phyloP scores from a whole-genome alignment of 148 eudicot genomes.

The Salicornia ramosissima region DNA sequence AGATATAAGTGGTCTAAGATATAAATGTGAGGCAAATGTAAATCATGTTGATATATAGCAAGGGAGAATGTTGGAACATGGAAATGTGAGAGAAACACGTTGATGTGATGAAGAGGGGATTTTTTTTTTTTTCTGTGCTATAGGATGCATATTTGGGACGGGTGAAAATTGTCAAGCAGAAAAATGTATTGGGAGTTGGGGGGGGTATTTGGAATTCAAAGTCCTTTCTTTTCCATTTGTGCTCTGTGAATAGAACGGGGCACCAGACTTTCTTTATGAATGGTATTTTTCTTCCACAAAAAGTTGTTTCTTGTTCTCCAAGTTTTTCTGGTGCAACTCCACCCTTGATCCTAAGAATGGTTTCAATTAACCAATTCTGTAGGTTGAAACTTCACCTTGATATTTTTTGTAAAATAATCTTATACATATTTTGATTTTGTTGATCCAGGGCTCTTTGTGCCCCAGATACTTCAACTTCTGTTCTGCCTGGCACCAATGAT shows the following conservation, averaged over 20 bases:
- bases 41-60: too few species aligned
- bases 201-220: neutral
- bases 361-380: neutral
- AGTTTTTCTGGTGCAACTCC: too few species aligned
- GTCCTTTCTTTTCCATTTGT: neutral
- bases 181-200: neutral
- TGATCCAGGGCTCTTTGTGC: constrained; percentile 42
- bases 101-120: neutral
- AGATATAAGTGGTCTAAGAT: too few species aligned
- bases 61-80: neutral
- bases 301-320: too few species aligned
- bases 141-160: too few species aligned
- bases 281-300: too few species aligned
- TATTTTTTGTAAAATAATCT: neutral
- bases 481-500: constrained; percentile 32
- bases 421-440: neutral
- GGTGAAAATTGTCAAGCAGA: neutral
- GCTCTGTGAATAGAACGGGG: neutral
- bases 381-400: neutral
- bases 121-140: too few species aligned
- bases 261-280: neutral
- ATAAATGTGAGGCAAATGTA: too few species aligned
- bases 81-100: neutral
- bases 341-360: neutral
- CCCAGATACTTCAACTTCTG: constrained; percentile 44